Evolutionary conservation across 192 early-diverging fungal genomes (phyloP).

Genomic region (Lobulomyces angularis): DNA sequence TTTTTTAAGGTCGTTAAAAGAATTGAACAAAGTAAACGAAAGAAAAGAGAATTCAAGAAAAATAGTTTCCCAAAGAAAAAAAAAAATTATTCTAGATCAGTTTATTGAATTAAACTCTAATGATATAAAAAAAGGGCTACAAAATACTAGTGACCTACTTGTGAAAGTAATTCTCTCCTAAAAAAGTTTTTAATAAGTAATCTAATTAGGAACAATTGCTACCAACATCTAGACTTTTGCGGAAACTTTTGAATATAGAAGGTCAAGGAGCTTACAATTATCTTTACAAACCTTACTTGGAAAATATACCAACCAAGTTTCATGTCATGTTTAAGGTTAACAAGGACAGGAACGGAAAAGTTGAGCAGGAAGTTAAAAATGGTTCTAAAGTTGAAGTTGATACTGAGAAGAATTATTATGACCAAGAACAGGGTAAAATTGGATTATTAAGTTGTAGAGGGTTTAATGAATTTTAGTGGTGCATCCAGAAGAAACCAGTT

Average conservation of each 20-base stretch:
- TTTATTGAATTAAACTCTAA: conserved; percentile 53
- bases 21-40: neutral
- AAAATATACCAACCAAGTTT: conserved; percentile 15
- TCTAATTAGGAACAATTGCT: conserved; percentile 23
- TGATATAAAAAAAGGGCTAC: conserved; percentile 31
- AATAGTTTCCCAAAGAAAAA: conserved; percentile 14
- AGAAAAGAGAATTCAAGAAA: neutral
- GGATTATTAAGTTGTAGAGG: no score
- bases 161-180: neutral
- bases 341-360: conserved; percentile 3
- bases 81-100: conserved; percentile 51
- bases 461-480: no score
- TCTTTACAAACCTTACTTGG: conserved; percentile 17
- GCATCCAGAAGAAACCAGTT: neutral
- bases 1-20: no score
- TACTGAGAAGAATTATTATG: neutral
- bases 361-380: conserved; percentile 3
- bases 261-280: conserved; percentile 19
- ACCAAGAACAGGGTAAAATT: no score
- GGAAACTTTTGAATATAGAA: conserved; percentile 19
- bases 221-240: conserved; percentile 26
- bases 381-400: neutral
- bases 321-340: conserved; percentile 1
- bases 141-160: conserved; percentile 35
- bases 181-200: conserved; percentile 2